phyloP scores from a whole-genome alignment of 129 eudicot species.

The Chrysanthemum lavandulifolium region DNA sequence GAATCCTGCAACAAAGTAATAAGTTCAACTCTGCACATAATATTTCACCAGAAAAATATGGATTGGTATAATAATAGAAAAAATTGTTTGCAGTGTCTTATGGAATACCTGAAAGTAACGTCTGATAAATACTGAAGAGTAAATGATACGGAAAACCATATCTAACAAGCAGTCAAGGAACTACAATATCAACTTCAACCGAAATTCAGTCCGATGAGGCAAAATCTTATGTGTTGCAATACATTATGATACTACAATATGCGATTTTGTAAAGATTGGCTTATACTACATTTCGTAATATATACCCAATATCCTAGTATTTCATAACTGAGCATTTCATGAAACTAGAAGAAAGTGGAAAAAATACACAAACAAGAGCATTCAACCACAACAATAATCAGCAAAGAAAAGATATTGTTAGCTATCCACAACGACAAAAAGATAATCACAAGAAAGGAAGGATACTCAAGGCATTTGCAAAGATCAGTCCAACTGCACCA shows the following conservation, averaged over 20 bases:
- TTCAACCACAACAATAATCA: not conserved
- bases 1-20: conserved; percentile 50
- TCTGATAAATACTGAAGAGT: conserved; percentile 83
- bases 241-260: not conserved
- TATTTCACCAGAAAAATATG: conserved; percentile 9
- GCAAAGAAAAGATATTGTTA: not conserved
- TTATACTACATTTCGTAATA: not conserved
- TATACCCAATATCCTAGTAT: not conserved
- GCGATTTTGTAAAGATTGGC: not conserved
- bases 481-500: conserved; percentile 90
- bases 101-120: conserved; percentile 73
- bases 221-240: not conserved
- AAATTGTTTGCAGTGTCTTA: conserved; percentile 4
- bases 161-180: conserved; percentile 75
- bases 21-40: conserved; percentile 14
- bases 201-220: not conserved
- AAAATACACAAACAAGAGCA: not conserved
- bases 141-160: conserved; percentile 78
- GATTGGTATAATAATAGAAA: not conserved
- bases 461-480: conserved; percentile 98
- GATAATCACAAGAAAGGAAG: conserved; percentile 29
- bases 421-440: not conserved
- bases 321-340: conserved; percentile 6
- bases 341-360: not conserved
- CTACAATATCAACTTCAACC: not conserved